phyloP scores from a whole-genome alignment of 2,329 filamentous ascomycete genomes.

The Talaromyces sp. region DNA sequence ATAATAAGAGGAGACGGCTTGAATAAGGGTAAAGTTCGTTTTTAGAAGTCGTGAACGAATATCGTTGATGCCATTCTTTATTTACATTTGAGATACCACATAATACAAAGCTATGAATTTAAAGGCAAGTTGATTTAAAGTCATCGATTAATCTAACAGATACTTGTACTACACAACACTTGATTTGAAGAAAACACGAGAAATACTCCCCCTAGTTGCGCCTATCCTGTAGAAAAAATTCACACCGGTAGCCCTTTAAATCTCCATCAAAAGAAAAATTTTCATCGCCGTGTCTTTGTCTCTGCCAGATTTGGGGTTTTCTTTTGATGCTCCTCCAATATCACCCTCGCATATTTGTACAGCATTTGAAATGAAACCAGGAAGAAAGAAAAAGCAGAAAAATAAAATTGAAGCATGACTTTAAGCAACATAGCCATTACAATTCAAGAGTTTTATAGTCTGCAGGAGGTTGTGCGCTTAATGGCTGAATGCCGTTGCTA shows the following conservation, averaged over 20 bases:
- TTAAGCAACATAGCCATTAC: slow-evolving; percentile 24
- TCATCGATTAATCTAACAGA: slow-evolving; percentile 7
- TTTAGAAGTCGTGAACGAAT: too few relatives aligned
- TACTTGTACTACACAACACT: slow-evolving; percentile 13
- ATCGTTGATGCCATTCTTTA: too few relatives aligned
- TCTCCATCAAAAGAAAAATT: slow-evolving; percentile 1
- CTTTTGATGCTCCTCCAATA: slow-evolving; percentile 6
- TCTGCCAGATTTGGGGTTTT: neutral
- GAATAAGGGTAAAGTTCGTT: neutral
- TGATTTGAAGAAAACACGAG: neutral
- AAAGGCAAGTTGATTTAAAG: neutral
- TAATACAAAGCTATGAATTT: neutral
- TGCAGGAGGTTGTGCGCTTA: slow-evolving; percentile 39
- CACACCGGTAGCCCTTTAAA: slow-evolving; percentile 2
- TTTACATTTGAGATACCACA: neutral
- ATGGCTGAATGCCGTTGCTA: slow-evolving; percentile 35
- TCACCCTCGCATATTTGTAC: slow-evolving; percentile 12
- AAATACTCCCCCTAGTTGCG: slow-evolving; percentile 15
- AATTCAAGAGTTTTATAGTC: slow-evolving; percentile 44
- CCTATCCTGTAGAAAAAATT: slow-evolving; percentile 10
- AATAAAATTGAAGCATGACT: neutral
- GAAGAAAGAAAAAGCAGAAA: neutral
- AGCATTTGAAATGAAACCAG: slow-evolving; percentile 1
- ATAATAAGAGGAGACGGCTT: slow-evolving; percentile 31
- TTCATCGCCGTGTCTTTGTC: neutral